These are phyloP conservation scores for Triangularia verruculosa DNA, from an alignment of 2,329 filamentous ascomycete genomes.

Conservation along the genomic window DNA sequence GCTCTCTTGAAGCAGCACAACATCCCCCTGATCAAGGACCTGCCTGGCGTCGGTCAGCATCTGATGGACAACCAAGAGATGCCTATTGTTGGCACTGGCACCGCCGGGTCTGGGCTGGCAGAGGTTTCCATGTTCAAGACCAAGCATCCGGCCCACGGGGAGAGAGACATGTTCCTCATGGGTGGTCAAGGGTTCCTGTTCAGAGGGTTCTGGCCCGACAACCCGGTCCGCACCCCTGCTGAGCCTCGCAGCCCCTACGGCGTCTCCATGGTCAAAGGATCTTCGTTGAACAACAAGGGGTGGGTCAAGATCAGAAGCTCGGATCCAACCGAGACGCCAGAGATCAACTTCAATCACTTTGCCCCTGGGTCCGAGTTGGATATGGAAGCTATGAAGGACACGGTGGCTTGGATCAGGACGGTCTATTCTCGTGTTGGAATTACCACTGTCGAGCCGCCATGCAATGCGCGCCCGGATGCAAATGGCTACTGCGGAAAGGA, in stretches of 20 bases:
- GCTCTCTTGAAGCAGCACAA: slow-evolving; percentile 41
- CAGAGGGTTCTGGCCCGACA: slow-evolving; percentile 51
- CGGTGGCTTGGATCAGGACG: slow-evolving; percentile 32
- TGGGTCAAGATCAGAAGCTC: slow-evolving; percentile 58
- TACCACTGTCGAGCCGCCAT: slow-evolving; percentile 30
- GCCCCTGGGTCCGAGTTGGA: slow-evolving; percentile 46
- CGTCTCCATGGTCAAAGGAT: slow-evolving; percentile 41
- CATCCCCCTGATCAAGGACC: slow-evolving; percentile 44
- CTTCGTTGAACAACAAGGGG: slow-evolving; percentile 56
- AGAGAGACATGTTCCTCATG: slow-evolving; percentile 51
- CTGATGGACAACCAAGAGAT: slow-evolving; percentile 46
- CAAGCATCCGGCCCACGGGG: slow-evolving; percentile 36
- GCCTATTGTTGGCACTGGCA: slow-evolving; percentile 33
- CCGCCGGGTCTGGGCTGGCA: slow-evolving; percentile 21
- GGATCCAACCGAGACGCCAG: slow-evolving; percentile 61
- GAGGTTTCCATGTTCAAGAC: slow-evolving; percentile 32
- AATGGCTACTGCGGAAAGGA: slow-evolving; percentile 26
- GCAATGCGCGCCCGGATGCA: slow-evolving; percentile 22
- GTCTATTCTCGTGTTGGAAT: slow-evolving; percentile 28
- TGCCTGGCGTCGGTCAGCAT: slow-evolving; percentile 50
- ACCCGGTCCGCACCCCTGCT: slow-evolving; percentile 30
- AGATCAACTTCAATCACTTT: slow-evolving; percentile 60
- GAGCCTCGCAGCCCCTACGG: slow-evolving; percentile 34
- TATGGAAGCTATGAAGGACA: slow-evolving; percentile 37
- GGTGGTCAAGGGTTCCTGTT: slow-evolving; percentile 51